Evolutionary conservation across 2,329 filamentous ascomycete genomes (phyloP), one percentile per base, ranked within the genome.

Genomic region (Penicillium vulpinum): DNA sequence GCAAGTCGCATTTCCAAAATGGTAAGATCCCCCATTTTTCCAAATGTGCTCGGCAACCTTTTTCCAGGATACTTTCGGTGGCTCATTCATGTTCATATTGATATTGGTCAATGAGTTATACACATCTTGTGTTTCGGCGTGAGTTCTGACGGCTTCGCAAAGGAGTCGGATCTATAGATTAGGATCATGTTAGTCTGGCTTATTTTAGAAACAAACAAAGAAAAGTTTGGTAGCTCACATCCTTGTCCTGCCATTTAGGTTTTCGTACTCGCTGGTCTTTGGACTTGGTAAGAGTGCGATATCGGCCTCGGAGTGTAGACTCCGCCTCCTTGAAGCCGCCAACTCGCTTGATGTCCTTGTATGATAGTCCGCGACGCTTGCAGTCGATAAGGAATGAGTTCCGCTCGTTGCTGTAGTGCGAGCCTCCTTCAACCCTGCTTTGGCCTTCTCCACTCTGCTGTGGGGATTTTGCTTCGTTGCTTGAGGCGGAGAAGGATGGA

Each of bases 1-100:
- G 64, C 83, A 85, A 0, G 85, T 86, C 2, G 83, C 79, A 62
- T 84, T 82, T 3, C 83, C 84, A 64, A 86, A 87, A 33, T 77
- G 76, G 65, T 87, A 87, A 3, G 79, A 80, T 8, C 83, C 83
- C 2, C 83, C 82, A 43, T 81, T 68, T 4, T 71, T 64, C 60
- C 67, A 70, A 54, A 88, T 85, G 59, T 79, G 81, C 31, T 83
- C 78, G 1, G 80, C 78, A 22, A 87, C 79, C 54, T 78, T 79
- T 73, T 85, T 85, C 85, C 85, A 87, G 0, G 82, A 80, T 2
- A 86, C 73, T 66, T 81, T 84, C 1, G 71, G 72, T 1, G 67
- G 58, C 26, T 64, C 63, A 13, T 24, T 45, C 24, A 60, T 56
- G 44, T 44, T 40, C 7, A 57, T 22, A 13, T 31, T n/a, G 6